A percentile compares a stretch with the other conserved stretches of the same genome.
Conservation (phyloP, 306 rosid species). For the Prunus persica region Prunus_persica_NCBIv2 NC_034010.1:13710001-13710500, state of each 20-base stretch:
- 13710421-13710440: not conserved
- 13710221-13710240: not conserved
- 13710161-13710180: not conserved
- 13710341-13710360: not conserved
- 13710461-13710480: not conserved
- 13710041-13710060: not conserved
- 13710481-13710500: not conserved
- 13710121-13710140: not conserved
- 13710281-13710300: not conserved
- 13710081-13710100: not conserved
- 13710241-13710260: not conserved
- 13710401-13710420: slow-evolving; percentile 5
- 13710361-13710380: slow-evolving; percentile 11
- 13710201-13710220: not conserved
- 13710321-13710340: not conserved
- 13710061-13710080: not conserved
- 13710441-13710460: slow-evolving; percentile 4
- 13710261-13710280: slow-evolving; percentile 13
- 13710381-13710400: not conserved
- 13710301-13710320: not conserved
- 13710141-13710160: not conserved
- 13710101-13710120: not conserved
- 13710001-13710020: slow-evolving; percentile 6
- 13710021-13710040: not conserved
- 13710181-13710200: not conserved